Conservation (phyloP, 2,329 filamentous ascomycete genomes). For the Sclerotinia borealis region DNA sequence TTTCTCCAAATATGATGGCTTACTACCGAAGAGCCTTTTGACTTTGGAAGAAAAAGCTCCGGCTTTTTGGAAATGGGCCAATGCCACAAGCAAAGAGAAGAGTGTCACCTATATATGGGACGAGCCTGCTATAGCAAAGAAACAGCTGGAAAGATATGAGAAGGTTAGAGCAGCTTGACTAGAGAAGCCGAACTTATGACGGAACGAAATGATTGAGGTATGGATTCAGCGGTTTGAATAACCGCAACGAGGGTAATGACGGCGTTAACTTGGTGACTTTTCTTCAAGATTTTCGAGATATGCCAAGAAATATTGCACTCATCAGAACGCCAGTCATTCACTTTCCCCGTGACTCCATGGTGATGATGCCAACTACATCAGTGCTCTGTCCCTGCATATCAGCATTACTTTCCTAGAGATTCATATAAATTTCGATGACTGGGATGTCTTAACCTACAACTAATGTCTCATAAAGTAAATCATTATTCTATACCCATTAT, state of each 20-base stretch:
- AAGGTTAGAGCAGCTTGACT: slow-evolving; percentile 6
- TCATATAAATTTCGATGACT: neutral
- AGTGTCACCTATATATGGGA: slow-evolving; percentile 62
- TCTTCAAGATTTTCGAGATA: neutral
- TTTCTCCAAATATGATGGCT: slow-evolving; percentile 45
- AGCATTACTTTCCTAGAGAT: neutral
- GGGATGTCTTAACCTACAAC: neutral
- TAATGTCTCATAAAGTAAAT: neutral
- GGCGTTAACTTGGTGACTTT: slow-evolving; percentile 4
- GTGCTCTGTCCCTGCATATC: slow-evolving; percentile 1
- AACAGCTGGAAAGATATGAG: slow-evolving; percentile 36
- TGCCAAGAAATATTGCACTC: neutral
- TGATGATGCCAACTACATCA: slow-evolving; percentile 3
- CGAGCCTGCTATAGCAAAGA: slow-evolving; percentile 41
- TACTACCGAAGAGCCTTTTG: slow-evolving; percentile 46
- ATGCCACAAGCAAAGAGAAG: slow-evolving; percentile 52
- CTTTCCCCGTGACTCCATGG: neutral
- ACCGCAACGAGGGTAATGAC: neutral
- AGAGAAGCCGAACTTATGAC: neutral
- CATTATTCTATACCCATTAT: neutral
- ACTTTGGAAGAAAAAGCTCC: slow-evolving; percentile 51
- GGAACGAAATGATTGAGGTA: neutral
- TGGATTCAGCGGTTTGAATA: neutral
- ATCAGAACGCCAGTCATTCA: neutral
- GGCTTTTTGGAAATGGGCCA: slow-evolving; percentile 61